Conservation (phyloP, 305 asterid genomes). For the Rubia occidens region DNA sequence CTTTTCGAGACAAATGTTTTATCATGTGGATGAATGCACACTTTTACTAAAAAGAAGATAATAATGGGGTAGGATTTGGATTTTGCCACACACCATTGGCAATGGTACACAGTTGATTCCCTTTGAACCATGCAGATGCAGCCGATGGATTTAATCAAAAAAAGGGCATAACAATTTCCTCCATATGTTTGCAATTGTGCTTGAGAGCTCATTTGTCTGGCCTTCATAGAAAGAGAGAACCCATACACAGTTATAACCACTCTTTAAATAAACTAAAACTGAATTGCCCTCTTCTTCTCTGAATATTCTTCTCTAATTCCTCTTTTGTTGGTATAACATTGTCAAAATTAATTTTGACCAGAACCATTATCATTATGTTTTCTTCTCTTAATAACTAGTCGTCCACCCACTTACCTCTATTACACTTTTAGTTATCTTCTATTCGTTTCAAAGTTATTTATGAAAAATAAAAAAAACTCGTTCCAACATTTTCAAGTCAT, state of each 20-base stretch:
- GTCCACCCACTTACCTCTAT: too few species aligned
- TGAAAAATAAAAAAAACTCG: too few species aligned
- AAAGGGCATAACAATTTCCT: background rate
- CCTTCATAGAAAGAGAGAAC: background rate
- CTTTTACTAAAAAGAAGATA: background rate
- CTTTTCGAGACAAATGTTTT: background rate
- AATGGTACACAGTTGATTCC: background rate
- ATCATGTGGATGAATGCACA: background rate
- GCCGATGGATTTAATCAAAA: background rate
- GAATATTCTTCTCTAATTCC: background rate
- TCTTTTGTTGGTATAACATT: too few species aligned
- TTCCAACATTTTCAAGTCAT: too few species aligned
- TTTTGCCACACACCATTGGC: background rate
- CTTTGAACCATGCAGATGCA: background rate
- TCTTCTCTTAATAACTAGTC: too few species aligned
- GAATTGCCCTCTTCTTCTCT: background rate
- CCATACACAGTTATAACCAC: background rate
- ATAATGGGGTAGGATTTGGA: slow-evolving; percentile 8
- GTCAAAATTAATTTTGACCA: too few species aligned
- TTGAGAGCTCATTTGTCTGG: background rate
- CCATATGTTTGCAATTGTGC: background rate
- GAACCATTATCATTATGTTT: too few species aligned
- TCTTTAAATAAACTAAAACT: background rate
- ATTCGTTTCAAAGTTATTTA: too few species aligned
- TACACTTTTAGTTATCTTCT: too few species aligned